Conservation (phyloP, 306 rosid species). For the Ormosia emarginata region DNA sequence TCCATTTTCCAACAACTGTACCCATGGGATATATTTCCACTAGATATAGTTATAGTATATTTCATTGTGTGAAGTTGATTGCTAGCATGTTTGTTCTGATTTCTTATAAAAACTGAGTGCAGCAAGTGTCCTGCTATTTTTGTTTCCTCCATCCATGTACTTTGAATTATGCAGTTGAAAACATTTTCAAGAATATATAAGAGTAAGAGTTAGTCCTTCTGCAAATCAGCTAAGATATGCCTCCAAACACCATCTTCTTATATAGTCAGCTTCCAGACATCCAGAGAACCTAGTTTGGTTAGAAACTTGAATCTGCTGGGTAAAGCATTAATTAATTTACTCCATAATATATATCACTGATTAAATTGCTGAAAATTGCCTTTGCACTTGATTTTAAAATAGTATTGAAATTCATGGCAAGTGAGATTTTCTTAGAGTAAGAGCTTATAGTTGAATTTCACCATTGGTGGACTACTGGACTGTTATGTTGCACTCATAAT, state of each 20-base stretch:
- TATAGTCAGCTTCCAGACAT: background rate
- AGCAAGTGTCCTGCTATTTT: background rate
- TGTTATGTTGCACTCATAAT: background rate
- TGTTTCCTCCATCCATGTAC: background rate
- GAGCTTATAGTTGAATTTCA: background rate
- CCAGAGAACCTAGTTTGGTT: background rate
- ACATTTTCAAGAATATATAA: background rate
- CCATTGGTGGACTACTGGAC: background rate
- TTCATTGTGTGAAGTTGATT: background rate
- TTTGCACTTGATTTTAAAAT: background rate
- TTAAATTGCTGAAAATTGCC: background rate
- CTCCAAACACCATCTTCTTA: background rate
- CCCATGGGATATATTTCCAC: background rate
- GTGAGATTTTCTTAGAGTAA: background rate
- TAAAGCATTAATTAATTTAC: background rate
- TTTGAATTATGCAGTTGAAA: constrained; percentile 1
- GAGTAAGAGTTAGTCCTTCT: background rate
- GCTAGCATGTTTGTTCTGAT: background rate
- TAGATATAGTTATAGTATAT: background rate
- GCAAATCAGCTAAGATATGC: background rate
- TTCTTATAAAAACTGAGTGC: background rate
- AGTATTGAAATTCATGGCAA: background rate
- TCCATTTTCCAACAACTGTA: constrained; percentile 9
- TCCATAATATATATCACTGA: background rate
- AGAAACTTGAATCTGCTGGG: background rate